A percentile compares a stretch with the other conserved stretches of the same genome.
Evolutionary conservation across 352 stramenopile species (phyloP).

Genomic region (Phytophthora foliorum): DNA sequence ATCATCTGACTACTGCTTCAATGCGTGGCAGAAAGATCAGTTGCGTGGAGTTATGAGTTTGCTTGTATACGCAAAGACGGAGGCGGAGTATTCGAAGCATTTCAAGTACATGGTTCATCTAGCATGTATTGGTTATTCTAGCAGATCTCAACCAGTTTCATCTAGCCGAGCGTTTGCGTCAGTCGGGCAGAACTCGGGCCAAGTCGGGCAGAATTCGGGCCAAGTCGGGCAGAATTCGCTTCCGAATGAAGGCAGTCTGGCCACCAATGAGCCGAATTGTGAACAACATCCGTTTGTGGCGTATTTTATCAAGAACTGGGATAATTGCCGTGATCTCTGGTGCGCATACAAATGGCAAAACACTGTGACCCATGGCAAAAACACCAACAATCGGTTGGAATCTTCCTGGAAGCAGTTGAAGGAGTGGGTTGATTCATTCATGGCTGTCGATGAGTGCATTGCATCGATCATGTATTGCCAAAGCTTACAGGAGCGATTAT

Average conservation of each 20-base stretch:
- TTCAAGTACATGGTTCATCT: slow-evolving; percentile 9
- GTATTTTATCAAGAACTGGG: slow-evolving; percentile 37
- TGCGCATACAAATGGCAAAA: slow-evolving; percentile 20
- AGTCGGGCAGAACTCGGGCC: not conserved
- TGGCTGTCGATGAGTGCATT: slow-evolving; percentile 24
- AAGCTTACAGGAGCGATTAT: not conserved
- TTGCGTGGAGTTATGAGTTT: not conserved
- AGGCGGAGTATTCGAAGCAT: not conserved
- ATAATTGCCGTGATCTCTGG: slow-evolving; percentile 21
- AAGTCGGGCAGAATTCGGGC: no score
- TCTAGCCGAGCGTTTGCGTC: not conserved
- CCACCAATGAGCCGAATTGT: not conserved
- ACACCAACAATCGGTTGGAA: slow-evolving; percentile 36
- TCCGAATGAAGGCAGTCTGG: not conserved
- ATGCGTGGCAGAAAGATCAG: slow-evolving; percentile 1
- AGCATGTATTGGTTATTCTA: slow-evolving; percentile 11
- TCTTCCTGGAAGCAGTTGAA: slow-evolving; percentile 36
- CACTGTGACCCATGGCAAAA: slow-evolving; percentile 18
- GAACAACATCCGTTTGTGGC: not conserved
- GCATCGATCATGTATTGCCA: slow-evolving; percentile 13
- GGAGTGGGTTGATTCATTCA: slow-evolving; percentile 19
- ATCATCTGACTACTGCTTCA: slow-evolving; percentile 17
- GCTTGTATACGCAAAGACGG: slow-evolving; percentile 10
- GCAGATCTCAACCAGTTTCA: not conserved
- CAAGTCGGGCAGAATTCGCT: not conserved